Evolutionary conservation across 495 filamentous ascomycete genomes (phyloP).

Genomic region (Aspergillus funiculosus): DNA sequence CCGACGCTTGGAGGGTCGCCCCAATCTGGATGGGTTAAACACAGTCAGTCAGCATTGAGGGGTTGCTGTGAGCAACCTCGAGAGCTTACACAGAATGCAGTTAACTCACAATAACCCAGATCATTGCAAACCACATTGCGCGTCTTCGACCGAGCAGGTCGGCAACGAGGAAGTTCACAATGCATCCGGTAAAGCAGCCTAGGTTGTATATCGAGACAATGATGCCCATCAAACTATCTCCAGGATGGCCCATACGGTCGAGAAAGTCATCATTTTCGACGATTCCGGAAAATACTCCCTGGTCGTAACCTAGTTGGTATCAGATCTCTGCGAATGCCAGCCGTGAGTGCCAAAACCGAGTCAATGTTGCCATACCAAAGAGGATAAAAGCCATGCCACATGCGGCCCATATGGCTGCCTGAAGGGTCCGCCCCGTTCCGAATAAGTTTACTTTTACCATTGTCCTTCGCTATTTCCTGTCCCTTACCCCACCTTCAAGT

Average conservation of each 20-base stretch:
- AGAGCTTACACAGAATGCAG: no score
- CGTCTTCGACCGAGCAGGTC: conserved; percentile 44
- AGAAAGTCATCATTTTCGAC: conserved; percentile 45
- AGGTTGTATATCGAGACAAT: conserved; percentile 49
- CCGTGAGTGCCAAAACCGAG: no score
- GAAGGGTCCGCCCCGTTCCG: conserved; percentile 16
- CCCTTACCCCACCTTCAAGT: not conserved
- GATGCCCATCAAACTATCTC: conserved; percentile 39
- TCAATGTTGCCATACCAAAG: conserved; percentile 11
- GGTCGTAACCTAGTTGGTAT: conserved; percentile 42
- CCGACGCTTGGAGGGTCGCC: conserved; percentile 39
- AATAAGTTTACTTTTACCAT: conserved; percentile 20
- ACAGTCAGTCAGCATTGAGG: no score
- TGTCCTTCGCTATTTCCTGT: not conserved
- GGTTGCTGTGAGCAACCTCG: no score
- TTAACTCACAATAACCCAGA: conserved; percentile 27
- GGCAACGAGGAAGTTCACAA: conserved; percentile 43
- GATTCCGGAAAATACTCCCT: conserved; percentile 50
- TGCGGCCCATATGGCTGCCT: conserved; percentile 20
- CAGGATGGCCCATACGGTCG: conserved; percentile 37
- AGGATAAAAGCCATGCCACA: conserved; percentile 25
- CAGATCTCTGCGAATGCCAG: not conserved
- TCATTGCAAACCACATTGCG: conserved; percentile 39
- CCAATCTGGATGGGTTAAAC: conserved; percentile 23
- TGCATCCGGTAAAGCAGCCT: conserved; percentile 43